A percentile compares a stretch with the other conserved stretches of the same genome.
phyloP scores from a whole-genome alignment of 1,139 yeast genomes.

The Martiniozyma asiatica region DNA sequence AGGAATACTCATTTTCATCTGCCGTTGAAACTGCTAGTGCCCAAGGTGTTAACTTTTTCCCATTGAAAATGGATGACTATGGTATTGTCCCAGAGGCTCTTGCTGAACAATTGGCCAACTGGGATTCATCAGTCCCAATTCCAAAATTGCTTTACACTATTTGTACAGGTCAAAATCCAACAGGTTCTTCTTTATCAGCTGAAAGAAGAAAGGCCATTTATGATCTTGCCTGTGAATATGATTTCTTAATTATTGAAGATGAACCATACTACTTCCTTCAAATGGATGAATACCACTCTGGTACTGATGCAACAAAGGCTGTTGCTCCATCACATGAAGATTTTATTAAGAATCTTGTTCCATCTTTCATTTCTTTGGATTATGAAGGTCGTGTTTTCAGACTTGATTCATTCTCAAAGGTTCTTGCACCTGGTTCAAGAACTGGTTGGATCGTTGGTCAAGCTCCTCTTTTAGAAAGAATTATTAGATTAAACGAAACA shows the following conservation, averaged over 20 bases:
- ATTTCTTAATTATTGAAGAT: conserved; percentile 73
- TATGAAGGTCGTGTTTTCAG: conserved; percentile 84
- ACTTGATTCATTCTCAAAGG: conserved; percentile 86
- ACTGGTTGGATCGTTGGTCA: conserved; percentile 88
- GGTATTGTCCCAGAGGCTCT: conserved; percentile 73
- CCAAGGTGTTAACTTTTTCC: conserved; percentile 54
- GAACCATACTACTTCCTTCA: conserved; percentile 93
- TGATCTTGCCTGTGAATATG: conserved; percentile 64
- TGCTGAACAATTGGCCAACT: conserved; percentile 48
- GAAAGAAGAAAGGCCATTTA: conserved; percentile 69
- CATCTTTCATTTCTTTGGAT: conserved; percentile 70
- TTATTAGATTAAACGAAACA: conserved; percentile 67
- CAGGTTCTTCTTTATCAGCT: conserved; percentile 64
- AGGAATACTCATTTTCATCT: conserved; percentile 72
- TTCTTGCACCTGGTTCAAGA: conserved; percentile 85
- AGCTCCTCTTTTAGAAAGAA: conserved; percentile 50
- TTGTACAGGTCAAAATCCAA: conserved; percentile 92
- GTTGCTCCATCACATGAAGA: conserved; percentile 30
- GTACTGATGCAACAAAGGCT: conserved; percentile 25
- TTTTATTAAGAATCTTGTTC: conserved; percentile 57
- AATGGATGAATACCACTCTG: conserved; percentile 56
- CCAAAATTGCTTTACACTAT: conserved; percentile 68
- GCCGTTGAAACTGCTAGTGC: conserved; percentile 78
- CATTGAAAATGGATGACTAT: conserved; percentile 65
- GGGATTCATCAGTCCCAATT: conserved; percentile 46